Evolutionary conservation across 331 rosid species (phyloP).

Genomic region (Cydonia oblonga): DNA sequence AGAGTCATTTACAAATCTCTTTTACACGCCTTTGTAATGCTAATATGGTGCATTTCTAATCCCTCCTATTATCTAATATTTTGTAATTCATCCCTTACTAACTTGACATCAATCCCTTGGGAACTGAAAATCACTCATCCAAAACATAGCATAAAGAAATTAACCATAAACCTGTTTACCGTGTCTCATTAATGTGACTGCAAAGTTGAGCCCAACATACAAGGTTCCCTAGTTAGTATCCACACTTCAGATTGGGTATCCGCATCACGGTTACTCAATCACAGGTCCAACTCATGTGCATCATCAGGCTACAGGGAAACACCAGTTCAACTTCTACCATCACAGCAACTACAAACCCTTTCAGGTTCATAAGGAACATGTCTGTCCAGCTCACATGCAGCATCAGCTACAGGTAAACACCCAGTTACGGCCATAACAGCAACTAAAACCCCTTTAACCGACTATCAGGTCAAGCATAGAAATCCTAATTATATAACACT

Average conservation of each 20-base stretch:
- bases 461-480: slow-evolving; percentile 29
- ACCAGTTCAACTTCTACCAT: not conserved
- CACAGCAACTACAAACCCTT: slow-evolving; percentile 8
- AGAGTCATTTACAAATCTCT: not conserved
- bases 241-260: slow-evolving; percentile 24
- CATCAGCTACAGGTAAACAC: not conserved
- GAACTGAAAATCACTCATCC: not conserved
- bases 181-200: slow-evolving; percentile 17
- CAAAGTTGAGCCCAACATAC: slow-evolving; percentile 23
- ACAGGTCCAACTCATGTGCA: slow-evolving; percentile 35
- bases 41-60: not conserved
- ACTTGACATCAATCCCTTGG: not conserved
- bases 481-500: slow-evolving; percentile 23
- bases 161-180: slow-evolving; percentile 34
- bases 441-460: slow-evolving; percentile 11
- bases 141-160: not conserved
- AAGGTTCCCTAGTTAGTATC: slow-evolving; percentile 23
- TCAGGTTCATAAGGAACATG: not conserved
- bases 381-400: slow-evolving; percentile 14
- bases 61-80: not conserved
- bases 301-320: not conserved
- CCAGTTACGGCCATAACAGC: not conserved
- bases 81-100: not conserved
- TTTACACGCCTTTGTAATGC: not conserved
- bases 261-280: slow-evolving; percentile 25